phyloP scores from a whole-genome alignment of 1,139 yeast species.

The Magnusiomyces clavatus region DNA sequence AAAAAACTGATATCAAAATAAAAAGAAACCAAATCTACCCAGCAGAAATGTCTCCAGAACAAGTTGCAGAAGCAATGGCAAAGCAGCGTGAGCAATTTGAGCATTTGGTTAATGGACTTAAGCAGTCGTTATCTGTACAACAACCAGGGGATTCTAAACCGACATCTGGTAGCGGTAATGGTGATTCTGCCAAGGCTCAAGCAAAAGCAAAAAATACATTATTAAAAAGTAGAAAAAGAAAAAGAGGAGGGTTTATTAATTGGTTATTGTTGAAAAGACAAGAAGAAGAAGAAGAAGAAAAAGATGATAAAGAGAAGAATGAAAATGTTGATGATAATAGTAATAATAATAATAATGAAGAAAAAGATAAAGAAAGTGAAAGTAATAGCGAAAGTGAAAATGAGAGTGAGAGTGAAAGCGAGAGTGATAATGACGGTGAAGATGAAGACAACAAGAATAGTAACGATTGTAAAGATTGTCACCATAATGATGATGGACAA shows the following conservation, averaged over 20 bases:
- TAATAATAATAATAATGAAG: not conserved
- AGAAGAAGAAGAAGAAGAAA: not conserved
- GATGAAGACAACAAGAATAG: constrained; percentile 1
- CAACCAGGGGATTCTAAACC: not conserved
- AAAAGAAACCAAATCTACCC: no score
- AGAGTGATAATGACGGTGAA: not conserved
- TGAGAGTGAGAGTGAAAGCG: not conserved
- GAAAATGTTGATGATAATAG: not conserved
- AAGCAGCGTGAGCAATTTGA: no score
- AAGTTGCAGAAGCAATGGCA: no score
- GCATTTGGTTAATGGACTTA: no score
- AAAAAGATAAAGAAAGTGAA: not conserved
- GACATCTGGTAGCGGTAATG: not conserved
- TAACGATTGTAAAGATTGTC: constrained; percentile 7
- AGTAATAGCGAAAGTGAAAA: not conserved
- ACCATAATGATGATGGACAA: constrained; percentile 11
- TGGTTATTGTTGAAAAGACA: not conserved
- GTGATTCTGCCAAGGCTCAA: not conserved
- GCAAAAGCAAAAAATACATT: not conserved
- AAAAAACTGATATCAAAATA: no score
- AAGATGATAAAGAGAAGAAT: not conserved
- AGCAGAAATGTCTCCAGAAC: no score
- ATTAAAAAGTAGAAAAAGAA: not conserved
- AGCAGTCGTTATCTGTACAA: not conserved
- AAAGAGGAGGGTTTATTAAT: not conserved